phyloP scores from a whole-genome alignment of 108 stramenopile genomes.

The Skeletonema tropicum region DNA sequence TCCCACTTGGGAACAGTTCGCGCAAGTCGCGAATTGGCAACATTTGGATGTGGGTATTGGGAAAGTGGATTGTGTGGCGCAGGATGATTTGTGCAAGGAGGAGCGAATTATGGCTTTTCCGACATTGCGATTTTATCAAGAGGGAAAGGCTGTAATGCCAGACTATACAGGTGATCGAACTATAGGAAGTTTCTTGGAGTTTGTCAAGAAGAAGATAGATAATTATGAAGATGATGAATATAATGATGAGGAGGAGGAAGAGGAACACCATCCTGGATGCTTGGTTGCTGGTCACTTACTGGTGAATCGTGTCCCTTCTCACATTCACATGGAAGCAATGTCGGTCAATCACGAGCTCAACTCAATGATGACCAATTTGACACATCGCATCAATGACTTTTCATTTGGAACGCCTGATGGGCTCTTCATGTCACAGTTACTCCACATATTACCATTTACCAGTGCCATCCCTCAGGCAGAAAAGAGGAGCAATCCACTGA shows the following conservation, averaged over 20 bases:
- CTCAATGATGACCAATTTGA: conserved; percentile 94
- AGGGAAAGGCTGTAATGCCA: conserved; percentile 70
- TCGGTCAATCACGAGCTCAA: conserved; percentile 95
- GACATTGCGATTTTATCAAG: conserved; percentile 90
- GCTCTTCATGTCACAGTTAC: conserved; percentile 42
- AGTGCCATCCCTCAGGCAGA: conserved; percentile 86
- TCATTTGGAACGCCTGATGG: conserved; percentile 88
- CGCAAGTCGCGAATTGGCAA: conserved; percentile 66
- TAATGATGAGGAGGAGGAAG: conserved; percentile 60
- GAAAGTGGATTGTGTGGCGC: conserved; percentile 92
- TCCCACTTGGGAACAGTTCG: conserved; percentile 97
- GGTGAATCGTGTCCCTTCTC: conserved; percentile 95
- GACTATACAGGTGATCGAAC: conserved; percentile 96
- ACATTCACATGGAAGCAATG: conserved; percentile 97
- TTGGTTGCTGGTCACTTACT: conserved; percentile 78
- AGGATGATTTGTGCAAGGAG: conserved; percentile 77
- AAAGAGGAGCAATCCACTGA: conserved; percentile 84
- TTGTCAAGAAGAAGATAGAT: conserved; percentile 80
- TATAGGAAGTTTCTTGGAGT: conserved; percentile 74
- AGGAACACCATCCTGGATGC: conserved; percentile 84
- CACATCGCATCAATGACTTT: conserved; percentile 92
- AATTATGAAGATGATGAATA: conserved; percentile 88
- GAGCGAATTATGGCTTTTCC: conserved; percentile 96
- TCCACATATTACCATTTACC: conserved; percentile 61
- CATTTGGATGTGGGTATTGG: conserved; percentile 85